Evolutionary conservation across 129 eudicot genomes (phyloP), one percentile per base, ranked within the genome.

Genomic region (Sambucus nigra): DNA sequence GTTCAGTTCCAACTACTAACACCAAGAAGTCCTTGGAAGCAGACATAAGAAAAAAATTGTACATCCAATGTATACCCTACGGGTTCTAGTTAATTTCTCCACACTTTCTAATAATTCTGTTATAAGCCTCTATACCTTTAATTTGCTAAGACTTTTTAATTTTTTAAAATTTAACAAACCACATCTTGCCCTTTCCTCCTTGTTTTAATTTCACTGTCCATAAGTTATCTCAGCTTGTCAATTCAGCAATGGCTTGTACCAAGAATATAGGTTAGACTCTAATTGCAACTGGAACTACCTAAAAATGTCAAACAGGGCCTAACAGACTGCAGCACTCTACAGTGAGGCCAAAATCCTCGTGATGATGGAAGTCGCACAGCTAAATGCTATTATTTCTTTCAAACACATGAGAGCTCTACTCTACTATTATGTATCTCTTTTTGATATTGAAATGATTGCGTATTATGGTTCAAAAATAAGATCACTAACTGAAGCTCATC

Each of bases 301-400:
- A n/a, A n/a, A n/a, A n/a, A n/a, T n/a, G n/a, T n/a, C n/a, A n/a
- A n/a, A n/a, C n/a, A n/a, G n/a, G n/a, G n/a, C n/a, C n/a, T n/a
- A n/a, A n/a, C n/a, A n/a, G n/a, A n/a, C 42, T 42, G n/a, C 48
- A 12, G 48, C 48, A 42, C 19, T 42, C 48, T 7, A 42, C 48
- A 42, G 21, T 42, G n/a, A 40, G 46, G 10, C 16, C 16, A 9
- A 40, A 9, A 12, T 15, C 48, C 4, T 13, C 48, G 14, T 42
- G 0, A 6, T 42, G n/a, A 1, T 17, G 21, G 21, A 6, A 42
- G 2, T 7, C 3, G 4, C n/a, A 6, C 48, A 42, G 48, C 15
- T 40, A 14, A 42, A 15, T 42, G 2, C 2, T 42, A 42, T 12
- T 7, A 0, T 14, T 12, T 12, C 19, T 17, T 7, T 17, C 3